Evolutionary conservation across 495 filamentous ascomycete genomes (phyloP), one percentile per base, ranked within the genome.

Genomic region (Penicillium coprophilum): DNA sequence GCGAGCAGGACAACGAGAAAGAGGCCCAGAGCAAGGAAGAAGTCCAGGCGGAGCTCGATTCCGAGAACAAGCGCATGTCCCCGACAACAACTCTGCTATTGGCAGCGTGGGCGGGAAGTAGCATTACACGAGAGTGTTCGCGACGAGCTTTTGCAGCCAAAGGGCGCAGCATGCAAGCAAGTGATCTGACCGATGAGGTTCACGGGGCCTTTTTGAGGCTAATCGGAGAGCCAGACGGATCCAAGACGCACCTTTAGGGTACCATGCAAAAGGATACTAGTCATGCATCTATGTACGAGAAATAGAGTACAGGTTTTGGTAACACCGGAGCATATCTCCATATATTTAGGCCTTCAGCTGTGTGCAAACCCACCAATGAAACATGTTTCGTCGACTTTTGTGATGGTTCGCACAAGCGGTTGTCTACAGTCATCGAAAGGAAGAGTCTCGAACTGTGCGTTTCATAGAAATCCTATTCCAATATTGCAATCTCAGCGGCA

Each of bases 121-220:
- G 86, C 21, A 81, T 97, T 57, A 97, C 94, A 34, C 82, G 95
- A 72, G 92, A 96, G 65, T 96, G 90, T 67, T 97, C 93, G 34
- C 80, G 92, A 50, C 73, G 91, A 57, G 94, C 94, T 5, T 98
- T 94, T 66, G 79, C 82, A 59, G 89, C 93, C 65, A 90, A 87
- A 56, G 94, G 94, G 5, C 82, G 94, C 61, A 91, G 89, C 65
- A 75, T 98, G 66, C 94, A 98, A 76, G 94, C 94, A 1, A 91
- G 89, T 68, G 94, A 98, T 73, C 77, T 98, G 69, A 97, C 94
- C 2, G 90, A 92, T 31, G 86, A 97, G 72, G 91, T 98, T 23
- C 84, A 91, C 58, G 79, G 79, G 21, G 89, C 91, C 13, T 98
- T 96, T 70, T 65, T 88, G 64, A 86, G 85, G 54, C 61, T 96